Evolutionary conservation across 2,329 filamentous ascomycete genomes (phyloP), one percentile per base, ranked within the genome.

Genomic region (Madurella fahalii): DNA sequence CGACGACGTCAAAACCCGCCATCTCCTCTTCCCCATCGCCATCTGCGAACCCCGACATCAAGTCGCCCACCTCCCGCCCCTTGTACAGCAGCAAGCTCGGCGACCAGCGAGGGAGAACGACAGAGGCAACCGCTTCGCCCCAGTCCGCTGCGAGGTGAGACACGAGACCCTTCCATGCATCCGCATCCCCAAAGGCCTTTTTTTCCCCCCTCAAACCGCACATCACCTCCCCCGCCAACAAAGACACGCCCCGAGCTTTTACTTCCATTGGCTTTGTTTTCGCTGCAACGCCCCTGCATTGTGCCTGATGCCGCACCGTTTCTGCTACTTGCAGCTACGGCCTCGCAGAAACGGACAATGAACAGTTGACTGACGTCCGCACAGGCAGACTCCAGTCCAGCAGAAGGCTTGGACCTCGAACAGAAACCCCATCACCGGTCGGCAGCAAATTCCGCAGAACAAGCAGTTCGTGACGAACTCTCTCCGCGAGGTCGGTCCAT

Each of bases 11-110:
- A 40, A 67, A 64, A 53, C 56, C 63, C 47, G 39, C 56, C 50
- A 52, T 57, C 40, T 39, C 58, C 44, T 47, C 56, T 45, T 59
- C 64, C 32, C 50, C 64, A 31, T 54, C 60, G 15, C 59, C 50
- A 52, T 62, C 64, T 25, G 50, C 56, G 39, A 54, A 58, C 8
- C 39, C 58, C 37, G 61, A 65, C 58, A 47, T 53, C 53, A 64
- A 64, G 53, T 61, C 65, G 45, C 56, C 61, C 32, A 60, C 61
- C 39, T 42, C 60, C 9, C 58, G 65, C 48, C 62, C 65, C 40
- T 56, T 66, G 42, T 68, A 67, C 59, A 68, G 66, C 63, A 68
- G 64, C 65, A 68, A 67, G 64, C 61, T 68, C 50, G 61, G 63
- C 58, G 63, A 65, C 56, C 63, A 60, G 54, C 63, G 63, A 56